Base-by-base conservation (phyloP, 345 rosid species). In the Excoecaria cochinchinensis region DNA sequence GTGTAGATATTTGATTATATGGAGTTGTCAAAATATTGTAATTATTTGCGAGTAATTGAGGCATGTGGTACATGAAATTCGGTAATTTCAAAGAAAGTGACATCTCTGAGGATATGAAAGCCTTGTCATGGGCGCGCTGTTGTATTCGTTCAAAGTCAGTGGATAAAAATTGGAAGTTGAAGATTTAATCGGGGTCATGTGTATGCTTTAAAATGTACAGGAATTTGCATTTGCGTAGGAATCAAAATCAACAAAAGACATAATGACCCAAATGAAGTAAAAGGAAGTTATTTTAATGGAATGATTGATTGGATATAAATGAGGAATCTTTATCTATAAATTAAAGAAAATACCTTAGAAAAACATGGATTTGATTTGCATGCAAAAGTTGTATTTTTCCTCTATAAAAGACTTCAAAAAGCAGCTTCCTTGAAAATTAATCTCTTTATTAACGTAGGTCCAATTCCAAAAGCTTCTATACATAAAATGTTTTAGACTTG, bases 371-470 rank as follows among this genome's bases (percentile, higher is more conserved):
- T 84, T 48, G 66, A 69, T 80, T 85, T 81, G 78, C 89, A 85
- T 84, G 89, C 89, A 86, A 88, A 88, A 79, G 83, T 73, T 76
- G 17, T 24, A 72, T 68, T 67, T 69, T 25, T 25, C 4, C 79
- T 73, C 73, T 55, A 3, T 10, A 75, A 79, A 80, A 78, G 82
- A 82, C 61, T 66, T 64, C 64, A 55, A 84, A 80, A 80, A 79
- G 87, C 82, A 83, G 71, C 84, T 81, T 82, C 84, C 66, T 31
- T 51, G 39, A 55, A 74, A 63, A 67, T 72, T 36, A 78, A 79
- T 83, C 61, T 66, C 48, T 75, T 79, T 57, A 67, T 79, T 57
- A 67, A 38, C 52, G 62, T 71, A 71, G 75, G 80, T n/a, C 66
- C 64, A 74, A 79, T 80, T 55, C 82, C 76, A 65, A 82, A 78